Evolutionary conservation across 2,329 filamentous ascomycete species (phyloP).

Genomic region (Penicillium vulpinum): DNA sequence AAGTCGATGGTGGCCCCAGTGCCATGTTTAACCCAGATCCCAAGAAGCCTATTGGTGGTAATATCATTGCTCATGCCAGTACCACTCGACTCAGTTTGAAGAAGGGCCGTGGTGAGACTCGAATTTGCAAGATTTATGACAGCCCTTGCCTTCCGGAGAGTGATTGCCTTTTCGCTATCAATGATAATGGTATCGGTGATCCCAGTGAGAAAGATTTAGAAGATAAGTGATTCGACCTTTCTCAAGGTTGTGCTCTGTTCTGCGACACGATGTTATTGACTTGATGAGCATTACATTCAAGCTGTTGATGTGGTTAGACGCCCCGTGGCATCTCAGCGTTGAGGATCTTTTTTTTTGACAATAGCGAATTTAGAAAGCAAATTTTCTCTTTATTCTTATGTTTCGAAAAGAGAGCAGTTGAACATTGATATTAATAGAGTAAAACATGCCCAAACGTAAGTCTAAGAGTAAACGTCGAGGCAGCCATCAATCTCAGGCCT

Average conservation of each 20-base stretch:
- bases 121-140: conserved; percentile 99
- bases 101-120: conserved; percentile 91
- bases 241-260: conserved; percentile 5
- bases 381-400: background rate
- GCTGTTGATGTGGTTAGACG: conserved; percentile 5
- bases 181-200: conserved; percentile 94
- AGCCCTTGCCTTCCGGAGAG: conserved; percentile 95
- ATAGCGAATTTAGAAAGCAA: background rate
- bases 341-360: background rate
- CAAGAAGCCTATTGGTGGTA: conserved; percentile 98
- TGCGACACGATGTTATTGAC: conserved; percentile 29
- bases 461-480: background rate
- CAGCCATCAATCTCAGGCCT: conserved; percentile 6
- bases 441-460: background rate
- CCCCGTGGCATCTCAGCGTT: conserved; percentile 1
- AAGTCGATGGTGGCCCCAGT: conserved; percentile 93
- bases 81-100: conserved; percentile 93
- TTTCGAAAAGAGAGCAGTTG: background rate
- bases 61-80: conserved; percentile 97
- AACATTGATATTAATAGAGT: background rate
- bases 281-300: conserved; percentile 16
- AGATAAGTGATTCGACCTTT: conserved; percentile 59
- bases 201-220: conserved; percentile 94
- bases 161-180: conserved; percentile 95
- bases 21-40: conserved; percentile 99